Conservation (phyloP, 2,329 filamentous ascomycete genomes). For the Ascomycota sp. region DNA sequence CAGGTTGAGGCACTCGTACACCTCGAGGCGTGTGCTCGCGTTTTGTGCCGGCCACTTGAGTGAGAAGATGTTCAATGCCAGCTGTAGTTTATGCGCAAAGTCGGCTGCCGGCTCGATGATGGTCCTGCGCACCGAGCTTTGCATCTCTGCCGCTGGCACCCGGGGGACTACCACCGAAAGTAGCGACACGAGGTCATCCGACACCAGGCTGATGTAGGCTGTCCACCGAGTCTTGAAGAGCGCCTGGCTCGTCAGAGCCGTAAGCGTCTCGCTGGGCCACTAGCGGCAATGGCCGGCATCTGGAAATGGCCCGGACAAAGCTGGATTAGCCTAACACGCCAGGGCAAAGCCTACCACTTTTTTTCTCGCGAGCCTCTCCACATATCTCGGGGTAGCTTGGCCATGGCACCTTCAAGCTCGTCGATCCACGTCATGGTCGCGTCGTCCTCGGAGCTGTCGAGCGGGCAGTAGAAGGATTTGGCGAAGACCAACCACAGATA, state of each 20-base stretch:
- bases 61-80: conserved; percentile 13
- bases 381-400: conserved; percentile 13
- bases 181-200: conserved; percentile 14
- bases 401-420: conserved; percentile 13
- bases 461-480: conserved; percentile 16
- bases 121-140: conserved; percentile 11
- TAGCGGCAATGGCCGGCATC: conserved; percentile 14
- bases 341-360: conserved; percentile 1
- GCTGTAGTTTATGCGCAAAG: conserved; percentile 15
- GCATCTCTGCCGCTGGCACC: conserved; percentile 9
- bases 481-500: conserved; percentile 14
- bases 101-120: conserved; percentile 16
- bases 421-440: conserved; percentile 13
- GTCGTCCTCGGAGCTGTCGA: conserved; percentile 12
- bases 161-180: conserved; percentile 11
- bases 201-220: conserved; percentile 9
- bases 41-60: conserved; percentile 17
- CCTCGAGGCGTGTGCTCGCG: conserved; percentile 14
- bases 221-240: conserved; percentile 11
- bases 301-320: too few species aligned
- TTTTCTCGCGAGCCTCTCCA: not conserved
- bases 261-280: conserved; percentile 17
- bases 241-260: conserved; percentile 12
- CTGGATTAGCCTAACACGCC: too few species aligned
- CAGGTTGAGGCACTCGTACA: conserved; percentile 17